These are phyloP conservation scores for Trichophyton equinum DNA, from an alignment of 2,329 filamentous ascomycete genomes.

Conservation along the genomic window DNA sequence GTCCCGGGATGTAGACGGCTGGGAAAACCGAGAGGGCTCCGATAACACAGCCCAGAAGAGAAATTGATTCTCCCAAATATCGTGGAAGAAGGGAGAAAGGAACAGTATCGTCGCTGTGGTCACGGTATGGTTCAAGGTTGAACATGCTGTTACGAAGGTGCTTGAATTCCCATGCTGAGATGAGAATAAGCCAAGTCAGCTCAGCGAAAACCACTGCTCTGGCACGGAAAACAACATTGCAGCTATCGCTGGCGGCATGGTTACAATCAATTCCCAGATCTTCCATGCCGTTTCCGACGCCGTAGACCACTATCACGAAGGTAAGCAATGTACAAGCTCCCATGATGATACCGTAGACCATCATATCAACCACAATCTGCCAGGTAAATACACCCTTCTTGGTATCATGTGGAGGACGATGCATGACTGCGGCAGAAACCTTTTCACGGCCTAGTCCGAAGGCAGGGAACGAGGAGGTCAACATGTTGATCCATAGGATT, in stretches of 20 bases:
- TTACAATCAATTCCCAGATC: constrained; percentile 17
- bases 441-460: constrained; percentile 49
- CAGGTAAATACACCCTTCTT: constrained; percentile 41
- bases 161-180: constrained; percentile 46
- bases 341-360: constrained; percentile 42
- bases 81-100: constrained; percentile 27
- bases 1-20: constrained; percentile 46
- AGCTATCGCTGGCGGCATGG: constrained; percentile 9
- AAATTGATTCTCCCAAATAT: constrained; percentile 38
- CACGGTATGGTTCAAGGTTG: constrained; percentile 33
- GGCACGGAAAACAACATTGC: constrained; percentile 29
- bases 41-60: constrained; percentile 37
- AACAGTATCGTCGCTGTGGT: constrained; percentile 16
- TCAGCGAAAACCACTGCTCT: constrained; percentile 46
- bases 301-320: constrained; percentile 42
- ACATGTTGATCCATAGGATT: constrained; percentile 53
- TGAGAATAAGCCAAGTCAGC: constrained; percentile 44
- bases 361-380: constrained; percentile 43
- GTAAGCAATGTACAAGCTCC: constrained; percentile 38
- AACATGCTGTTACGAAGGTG: constrained; percentile 45
- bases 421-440: constrained; percentile 43
- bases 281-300: constrained; percentile 28
- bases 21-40: constrained; percentile 41
- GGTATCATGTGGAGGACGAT: constrained; percentile 42
- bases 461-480: constrained; percentile 46